Evolutionary conservation across 257 asterid species (phyloP), one percentile per base, ranked within the genome.

Genomic region (Capsicum chinense): DNA sequence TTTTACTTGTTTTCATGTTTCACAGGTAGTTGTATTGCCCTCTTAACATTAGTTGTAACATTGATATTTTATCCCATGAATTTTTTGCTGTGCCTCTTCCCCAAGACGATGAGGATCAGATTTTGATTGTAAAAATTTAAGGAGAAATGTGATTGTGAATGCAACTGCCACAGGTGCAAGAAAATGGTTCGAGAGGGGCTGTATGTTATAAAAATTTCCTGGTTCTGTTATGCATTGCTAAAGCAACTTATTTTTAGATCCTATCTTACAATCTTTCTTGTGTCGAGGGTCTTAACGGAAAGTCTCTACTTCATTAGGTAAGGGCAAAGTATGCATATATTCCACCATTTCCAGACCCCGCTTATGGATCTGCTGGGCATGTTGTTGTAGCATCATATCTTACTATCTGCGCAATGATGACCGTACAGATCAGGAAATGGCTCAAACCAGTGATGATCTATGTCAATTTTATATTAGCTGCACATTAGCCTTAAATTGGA

Each of bases 81-180:
- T 6, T 13, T 50, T 21, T 13, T 12, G 44, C 47, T 76, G 42
- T 21, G 47, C 47, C 81, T 76, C 63, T 76, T 52, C 81, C 81
- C 21, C 3, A 74, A 74, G 21, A 50, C 50, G 60, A 73, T 48
- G 80, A 73, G 56, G 81, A 74, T 13, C 13, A 21, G 81, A 26
- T 50, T 74, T 74, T 68, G 78, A 26, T 76, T 50, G 81, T 74
- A 74, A 50, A 67, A 50, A 37, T 6, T 50, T 74, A 0, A 44
- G 81, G 44, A 6, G 42, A 74, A 50, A 12, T 21, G 47, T 76
- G 7, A 76, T 76, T 74, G 42, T 76, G 7, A 52, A 21, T 52
- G 13, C 60, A 76, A 76, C 8, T 6, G 4, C 7, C 81, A 76
- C 47, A 52, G 4, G 7, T 3, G 37, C 81, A 13, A 6, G 58